Evolutionary conservation across 305 asterid genomes (phyloP), one percentile per base, ranked within the genome.

Genomic region (Striga hermonthica): DNA sequence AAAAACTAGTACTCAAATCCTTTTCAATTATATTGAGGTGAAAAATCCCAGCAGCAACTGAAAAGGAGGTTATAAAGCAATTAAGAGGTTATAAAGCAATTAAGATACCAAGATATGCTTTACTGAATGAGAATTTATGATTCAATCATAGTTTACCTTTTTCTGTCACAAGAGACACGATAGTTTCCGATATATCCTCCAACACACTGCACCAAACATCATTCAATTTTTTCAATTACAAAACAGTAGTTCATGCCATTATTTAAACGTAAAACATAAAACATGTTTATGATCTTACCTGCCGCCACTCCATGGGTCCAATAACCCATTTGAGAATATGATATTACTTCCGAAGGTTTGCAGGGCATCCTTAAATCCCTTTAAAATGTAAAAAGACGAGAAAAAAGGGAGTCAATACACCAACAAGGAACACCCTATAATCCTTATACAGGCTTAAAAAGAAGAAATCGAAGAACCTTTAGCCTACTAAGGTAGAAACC

Each of bases 291-390:
- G 37, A 34, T 10, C 6, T 44, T 75, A 91, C 97, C 97, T 87
- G 84, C 98, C 98, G 5, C 98, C 98, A 71, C 95, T 91, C 98
- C 98, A 91, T 10, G 98, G 98, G 80, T 91, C 98, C 78, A 91
- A 69, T 35, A 91, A 76, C 63, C 98, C 98, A 37, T 91, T 91
- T 11, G 98, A 88, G 77, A 91, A 88, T 71, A 91, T 91, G 80
- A 91, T 88, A 80, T 91, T 91, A 55, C 98, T 91, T 65, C 98
- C 98, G 49, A 85, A 91, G 49, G 64, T 56, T 77, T 75, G 75
- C 76, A 91, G 71, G 56, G 76, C 83, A 63, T 68, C 69, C 78
- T 82, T 83, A 62, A 86, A 80, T 52, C 84, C 89, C 98, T 88
- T 70, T 74, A 76, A 15, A 60, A 43, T 45, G 58, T 22, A 48